Base-by-base conservation (phyloP, 257 asterid species). In the Marsdenia floribunda region DNA sequence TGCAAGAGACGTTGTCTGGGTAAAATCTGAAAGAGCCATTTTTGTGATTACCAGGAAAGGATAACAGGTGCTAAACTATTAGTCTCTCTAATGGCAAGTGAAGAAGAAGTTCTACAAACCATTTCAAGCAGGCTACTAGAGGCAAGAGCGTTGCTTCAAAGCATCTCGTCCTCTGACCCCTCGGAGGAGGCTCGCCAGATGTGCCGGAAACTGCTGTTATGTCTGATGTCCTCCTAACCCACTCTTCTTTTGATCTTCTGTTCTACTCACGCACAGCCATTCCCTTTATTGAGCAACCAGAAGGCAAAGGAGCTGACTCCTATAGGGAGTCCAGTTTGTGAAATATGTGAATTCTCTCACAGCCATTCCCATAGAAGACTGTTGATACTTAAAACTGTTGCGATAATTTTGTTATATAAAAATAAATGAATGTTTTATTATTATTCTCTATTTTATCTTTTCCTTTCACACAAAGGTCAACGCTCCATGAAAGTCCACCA, bases 51-150 rank as follows among this genome's bases (percentile, higher is more conserved):
- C 44, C 86, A 93, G 98, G 98, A 90, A 83, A 91, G 86, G 86
- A 75, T 83, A 82, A 85, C 78, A 0, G 93, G 96, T n/a, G 87
- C 88, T 18, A 91, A 90, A 87, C 64, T 93, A 80, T 81, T 93
- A 18, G 89, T 86, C 70, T 84, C 89, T 70, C 82, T 93, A 22
- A 90, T 91, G 96, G 96, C 90, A 44, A 82, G 92, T 38, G 97
- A 93, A 68, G 96, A 91, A 75, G 86, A 81, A 72, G 90, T 93
- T 15, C 79, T 93, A 3, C 85, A 83, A 26, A 85, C 83, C 76
- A 84, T 93, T 69, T 82, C 91, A 1, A 75, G 63, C 1, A 89
- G 90, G 18, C 86, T 93, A 53, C 60, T 87, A 24, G 87, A 88
- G 73, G 97, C 94, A 37, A 87, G 85, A 73, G 9, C 78, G 3